A percentile compares a stretch with the other conserved stretches of the same genome.
phyloP scores from a whole-genome alignment of 805 yeast species.

The Saturnispora saitoi region DNA sequence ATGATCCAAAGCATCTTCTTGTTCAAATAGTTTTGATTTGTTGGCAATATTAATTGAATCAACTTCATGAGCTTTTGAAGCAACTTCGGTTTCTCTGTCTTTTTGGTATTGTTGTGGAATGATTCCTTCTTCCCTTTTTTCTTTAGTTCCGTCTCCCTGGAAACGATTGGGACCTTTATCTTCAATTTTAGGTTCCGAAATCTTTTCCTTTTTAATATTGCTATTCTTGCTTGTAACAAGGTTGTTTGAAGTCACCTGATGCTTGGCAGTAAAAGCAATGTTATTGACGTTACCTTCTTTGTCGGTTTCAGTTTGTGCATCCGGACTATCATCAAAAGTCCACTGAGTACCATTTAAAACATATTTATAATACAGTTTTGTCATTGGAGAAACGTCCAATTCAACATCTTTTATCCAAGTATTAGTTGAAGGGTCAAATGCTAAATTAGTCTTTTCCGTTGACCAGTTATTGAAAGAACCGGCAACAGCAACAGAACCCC shows the following conservation, averaged over 20 bases:
- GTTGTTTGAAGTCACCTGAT: background rate
- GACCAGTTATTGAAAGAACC: slow-evolving; percentile 18
- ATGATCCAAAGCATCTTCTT: no score
- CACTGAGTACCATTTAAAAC: slow-evolving; percentile 22
- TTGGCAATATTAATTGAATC: no score
- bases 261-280: slow-evolving; percentile 10
- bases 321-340: slow-evolving; percentile 20
- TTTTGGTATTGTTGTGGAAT: no score
- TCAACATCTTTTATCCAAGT: slow-evolving; percentile 5
- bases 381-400: background rate
- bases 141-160: no score
- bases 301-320: slow-evolving; percentile 18
- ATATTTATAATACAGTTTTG: slow-evolving; percentile 23
- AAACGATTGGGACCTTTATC: background rate
- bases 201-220: background rate
- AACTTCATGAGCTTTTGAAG: no score
- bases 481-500: slow-evolving; percentile 14
- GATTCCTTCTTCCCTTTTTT: no score
- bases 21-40: no score
- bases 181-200: background rate
- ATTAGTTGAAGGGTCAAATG: slow-evolving; percentile 7
- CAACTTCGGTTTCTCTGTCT: no score
- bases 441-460: slow-evolving; percentile 6
- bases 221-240: background rate
- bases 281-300: slow-evolving; percentile 23